Conservation (phyloP, 2,329 filamentous ascomycete species). For the Venturia asperata region DNA sequence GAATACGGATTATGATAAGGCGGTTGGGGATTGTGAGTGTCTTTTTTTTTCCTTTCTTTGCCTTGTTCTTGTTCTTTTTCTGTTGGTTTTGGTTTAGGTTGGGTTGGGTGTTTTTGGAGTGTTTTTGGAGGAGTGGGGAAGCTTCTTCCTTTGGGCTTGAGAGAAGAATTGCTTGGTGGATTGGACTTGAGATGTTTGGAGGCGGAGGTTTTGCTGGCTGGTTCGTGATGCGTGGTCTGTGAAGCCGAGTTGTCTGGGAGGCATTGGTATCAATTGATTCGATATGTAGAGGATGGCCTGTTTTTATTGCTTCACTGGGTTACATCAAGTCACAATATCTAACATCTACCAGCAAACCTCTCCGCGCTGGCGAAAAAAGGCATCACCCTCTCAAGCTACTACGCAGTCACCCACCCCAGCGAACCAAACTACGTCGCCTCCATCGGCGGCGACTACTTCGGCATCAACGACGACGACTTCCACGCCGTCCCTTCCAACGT, state of each 20-base stretch:
- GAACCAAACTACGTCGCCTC: slow-evolving; percentile 70
- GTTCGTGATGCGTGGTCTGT: too few relatives aligned
- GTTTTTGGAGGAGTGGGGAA: too few relatives aligned
- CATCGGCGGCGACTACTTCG: slow-evolving; percentile 65
- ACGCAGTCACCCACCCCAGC: slow-evolving; percentile 61
- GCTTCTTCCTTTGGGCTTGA: too few relatives aligned
- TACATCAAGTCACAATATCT: too few relatives aligned
- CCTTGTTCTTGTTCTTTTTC: background rate
- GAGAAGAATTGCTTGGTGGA: too few relatives aligned
- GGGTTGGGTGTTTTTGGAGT: too few relatives aligned
- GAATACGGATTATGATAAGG: slow-evolving; percentile 63
- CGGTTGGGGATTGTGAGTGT: slow-evolving; percentile 52
- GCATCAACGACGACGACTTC: slow-evolving; percentile 62
- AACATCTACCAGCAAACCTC: slow-evolving; percentile 16
- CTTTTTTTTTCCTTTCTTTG: background rate
- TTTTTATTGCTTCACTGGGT: background rate
- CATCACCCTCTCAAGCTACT: slow-evolving; percentile 50
- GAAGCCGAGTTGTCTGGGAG: too few relatives aligned
- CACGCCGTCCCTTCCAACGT: slow-evolving; percentile 38
- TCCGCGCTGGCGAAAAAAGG: slow-evolving; percentile 52
- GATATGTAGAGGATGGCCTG: background rate
- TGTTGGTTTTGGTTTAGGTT: too few relatives aligned
- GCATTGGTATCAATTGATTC: background rate
- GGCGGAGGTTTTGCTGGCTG: too few relatives aligned
- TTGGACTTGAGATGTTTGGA: too few relatives aligned